Percentiles rank a stretch among this genome's conserved stretches.
phyloP scores from a whole-genome alignment of 163 green algal genomes.

The Scenedesmus sp. region DNA sequence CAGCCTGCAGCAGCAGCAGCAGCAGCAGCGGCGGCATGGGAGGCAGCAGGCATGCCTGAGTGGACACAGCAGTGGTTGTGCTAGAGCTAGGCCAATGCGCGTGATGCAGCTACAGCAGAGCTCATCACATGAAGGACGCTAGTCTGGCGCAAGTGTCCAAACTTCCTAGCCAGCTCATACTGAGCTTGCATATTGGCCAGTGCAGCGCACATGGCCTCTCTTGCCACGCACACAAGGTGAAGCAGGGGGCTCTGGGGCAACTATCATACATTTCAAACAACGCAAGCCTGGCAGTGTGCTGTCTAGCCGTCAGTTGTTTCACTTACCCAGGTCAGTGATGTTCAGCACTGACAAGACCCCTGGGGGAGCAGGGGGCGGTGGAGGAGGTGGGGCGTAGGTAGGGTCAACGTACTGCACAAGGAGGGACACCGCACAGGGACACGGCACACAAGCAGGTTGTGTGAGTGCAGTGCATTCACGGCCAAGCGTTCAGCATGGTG shows the following conservation, averaged over 20 bases:
- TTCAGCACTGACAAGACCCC: background rate
- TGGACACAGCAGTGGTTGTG: background rate
- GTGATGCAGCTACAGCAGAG: background rate
- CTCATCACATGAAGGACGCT: background rate
- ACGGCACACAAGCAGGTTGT: background rate
- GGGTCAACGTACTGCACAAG: background rate
- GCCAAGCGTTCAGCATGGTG: too few species aligned
- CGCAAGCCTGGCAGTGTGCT: too few species aligned
- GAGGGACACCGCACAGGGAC: too few species aligned
- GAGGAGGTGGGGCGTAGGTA: background rate
- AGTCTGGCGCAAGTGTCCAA: too few species aligned
- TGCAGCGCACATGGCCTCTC: too few species aligned
- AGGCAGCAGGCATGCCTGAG: background rate
- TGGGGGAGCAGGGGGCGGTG: background rate
- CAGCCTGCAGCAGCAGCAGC: background rate
- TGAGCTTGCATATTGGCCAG: too few species aligned
- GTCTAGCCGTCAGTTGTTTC: too few species aligned
- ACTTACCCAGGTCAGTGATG: background rate
- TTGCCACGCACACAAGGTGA: too few species aligned
- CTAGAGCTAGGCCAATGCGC: background rate
- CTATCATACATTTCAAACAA: too few species aligned
- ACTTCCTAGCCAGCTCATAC: too few species aligned
- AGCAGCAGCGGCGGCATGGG: background rate
- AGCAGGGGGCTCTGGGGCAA: too few species aligned
- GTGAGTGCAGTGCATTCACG: background rate